Evolutionary conservation across 345 rosid genomes (phyloP).

Genomic region (Ceriops zippeliana): DNA sequence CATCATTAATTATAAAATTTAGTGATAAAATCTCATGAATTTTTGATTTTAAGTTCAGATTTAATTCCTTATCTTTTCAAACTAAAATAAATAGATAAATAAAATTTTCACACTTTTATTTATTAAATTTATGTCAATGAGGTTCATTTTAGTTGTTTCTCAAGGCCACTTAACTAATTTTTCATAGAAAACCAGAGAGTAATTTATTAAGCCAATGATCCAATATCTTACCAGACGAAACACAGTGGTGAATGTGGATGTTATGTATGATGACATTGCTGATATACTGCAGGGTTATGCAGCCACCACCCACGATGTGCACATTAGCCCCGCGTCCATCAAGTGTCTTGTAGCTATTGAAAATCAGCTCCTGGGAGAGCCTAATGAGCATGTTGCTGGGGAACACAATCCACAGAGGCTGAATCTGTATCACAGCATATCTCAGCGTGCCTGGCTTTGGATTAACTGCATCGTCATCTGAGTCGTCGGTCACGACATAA

Average conservation of each 20-base stretch:
- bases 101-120: no score
- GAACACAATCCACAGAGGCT: slow-evolving; percentile 96
- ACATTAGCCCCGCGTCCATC: slow-evolving; percentile 97
- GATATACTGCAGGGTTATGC: slow-evolving; percentile 87
- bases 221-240: slow-evolving; percentile 52
- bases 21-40: no score
- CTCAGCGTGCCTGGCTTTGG: slow-evolving; percentile 91
- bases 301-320: slow-evolving; percentile 89
- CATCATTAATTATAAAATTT: no score
- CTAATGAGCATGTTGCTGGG: slow-evolving; percentile 79
- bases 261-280: slow-evolving; percentile 88
- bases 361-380: slow-evolving; percentile 77
- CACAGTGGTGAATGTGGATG: slow-evolving; percentile 84
- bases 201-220: background rate
- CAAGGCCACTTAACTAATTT: background rate
- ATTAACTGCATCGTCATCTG: slow-evolving; percentile 74
- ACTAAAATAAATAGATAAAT: no score
- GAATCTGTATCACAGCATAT: slow-evolving; percentile 81
- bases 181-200: background rate
- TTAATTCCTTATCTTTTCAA: no score
- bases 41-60: no score
- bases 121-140: no score
- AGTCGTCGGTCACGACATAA: slow-evolving; percentile 83
- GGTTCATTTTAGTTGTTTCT: background rate
- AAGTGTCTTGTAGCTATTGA: slow-evolving; percentile 88